These are phyloP conservation scores for Tricholoma matsutake DNA, from an alignment of 768 basidiomycete genomes.

Conservation along the genomic window DNA sequence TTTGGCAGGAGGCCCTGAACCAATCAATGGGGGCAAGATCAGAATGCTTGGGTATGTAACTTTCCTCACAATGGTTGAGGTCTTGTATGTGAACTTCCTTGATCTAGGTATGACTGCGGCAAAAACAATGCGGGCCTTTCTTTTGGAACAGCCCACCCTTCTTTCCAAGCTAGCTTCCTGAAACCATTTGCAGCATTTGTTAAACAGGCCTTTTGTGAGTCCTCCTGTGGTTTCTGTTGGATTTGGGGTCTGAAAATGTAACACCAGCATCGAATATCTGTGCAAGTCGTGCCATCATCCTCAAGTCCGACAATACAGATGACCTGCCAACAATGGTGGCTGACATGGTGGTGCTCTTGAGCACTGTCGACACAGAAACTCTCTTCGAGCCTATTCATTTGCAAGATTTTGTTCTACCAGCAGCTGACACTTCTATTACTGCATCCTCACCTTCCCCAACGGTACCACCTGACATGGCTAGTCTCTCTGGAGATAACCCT, in stretches of 20 bases:
- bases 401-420: background rate
- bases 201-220: background rate
- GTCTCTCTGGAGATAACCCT: background rate
- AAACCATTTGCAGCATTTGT: background rate
- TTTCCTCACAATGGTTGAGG: background rate
- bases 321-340: background rate
- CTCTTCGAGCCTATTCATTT: background rate
- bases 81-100: background rate
- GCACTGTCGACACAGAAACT: background rate
- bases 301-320: background rate
- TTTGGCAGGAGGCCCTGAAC: conserved; percentile 1
- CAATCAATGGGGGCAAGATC: background rate
- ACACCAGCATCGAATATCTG: background rate
- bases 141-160: background rate
- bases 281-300: background rate
- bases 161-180: background rate
- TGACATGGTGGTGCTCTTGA: background rate
- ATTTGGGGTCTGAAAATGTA: background rate
- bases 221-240: background rate
- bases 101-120: background rate
- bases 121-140: background rate
- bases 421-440: background rate
- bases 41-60: background rate
- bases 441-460: background rate
- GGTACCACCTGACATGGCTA: background rate